Evolutionary conservation across 108 stramenopile species (phyloP).

Genomic region (Pseudonitzschia multiseries): DNA sequence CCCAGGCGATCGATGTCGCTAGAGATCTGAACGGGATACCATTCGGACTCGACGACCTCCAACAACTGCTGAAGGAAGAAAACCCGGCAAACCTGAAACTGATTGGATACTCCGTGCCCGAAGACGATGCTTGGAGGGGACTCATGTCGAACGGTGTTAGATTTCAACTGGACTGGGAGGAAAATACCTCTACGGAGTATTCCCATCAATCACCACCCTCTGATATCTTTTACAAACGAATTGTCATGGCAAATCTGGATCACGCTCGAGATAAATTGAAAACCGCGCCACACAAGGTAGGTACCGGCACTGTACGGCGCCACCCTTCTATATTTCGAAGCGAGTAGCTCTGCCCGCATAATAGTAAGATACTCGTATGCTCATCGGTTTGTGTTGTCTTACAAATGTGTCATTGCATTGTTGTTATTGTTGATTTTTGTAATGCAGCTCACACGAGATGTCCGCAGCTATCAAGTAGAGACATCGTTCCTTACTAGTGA

Average conservation of each 20-base stretch:
- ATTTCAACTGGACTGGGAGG: slow-evolving; percentile 37
- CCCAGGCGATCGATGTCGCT: slow-evolving; percentile 64
- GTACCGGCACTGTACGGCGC: not conserved
- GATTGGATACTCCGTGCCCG: slow-evolving; percentile 50
- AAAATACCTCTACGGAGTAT: not conserved
- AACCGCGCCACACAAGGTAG: slow-evolving; percentile 53
- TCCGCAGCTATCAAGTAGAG: slow-evolving; percentile 57
- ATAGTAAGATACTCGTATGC: no score
- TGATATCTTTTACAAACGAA: slow-evolving; percentile 67
- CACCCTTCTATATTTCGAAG: not conserved
- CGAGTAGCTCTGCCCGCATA: not conserved
- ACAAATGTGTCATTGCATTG: not conserved
- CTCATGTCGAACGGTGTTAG: slow-evolving; percentile 66
- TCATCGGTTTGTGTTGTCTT: not conserved
- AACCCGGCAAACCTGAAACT: slow-evolving; percentile 15
- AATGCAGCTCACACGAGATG: slow-evolving; percentile 42
- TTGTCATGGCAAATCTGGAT: slow-evolving; percentile 54
- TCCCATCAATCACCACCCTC: slow-evolving; percentile 16
- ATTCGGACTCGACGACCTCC: slow-evolving; percentile 20
- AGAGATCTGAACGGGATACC: slow-evolving; percentile 66
- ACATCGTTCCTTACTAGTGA: slow-evolving; percentile 48
- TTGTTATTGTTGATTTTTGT: not conserved
- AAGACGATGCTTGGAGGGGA: slow-evolving; percentile 54
- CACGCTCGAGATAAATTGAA: slow-evolving; percentile 55
- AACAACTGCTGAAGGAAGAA: slow-evolving; percentile 24